These are phyloP conservation scores for Trametes cinnabarina DNA, from an alignment of 768 basidiomycete species.

Conservation along the genomic window DNA sequence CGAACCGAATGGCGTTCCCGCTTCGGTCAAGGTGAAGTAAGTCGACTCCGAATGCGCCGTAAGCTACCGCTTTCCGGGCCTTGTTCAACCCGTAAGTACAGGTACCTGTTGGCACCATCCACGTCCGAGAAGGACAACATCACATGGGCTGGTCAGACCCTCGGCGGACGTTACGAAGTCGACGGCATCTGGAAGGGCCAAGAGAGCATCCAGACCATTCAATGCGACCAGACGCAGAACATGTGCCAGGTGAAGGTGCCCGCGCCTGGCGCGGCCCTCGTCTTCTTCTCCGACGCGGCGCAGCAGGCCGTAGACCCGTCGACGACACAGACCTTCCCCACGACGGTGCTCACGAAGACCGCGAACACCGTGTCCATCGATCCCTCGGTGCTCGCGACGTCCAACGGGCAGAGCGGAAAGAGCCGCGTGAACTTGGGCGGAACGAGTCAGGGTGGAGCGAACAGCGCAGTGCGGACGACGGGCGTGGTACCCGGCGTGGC, in stretches of 20 bases:
- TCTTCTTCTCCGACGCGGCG: conserved; percentile 56
- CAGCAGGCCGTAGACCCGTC: conserved; percentile 36
- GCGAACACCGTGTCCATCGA: conserved; percentile 43
- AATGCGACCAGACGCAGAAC: conserved; percentile 53
- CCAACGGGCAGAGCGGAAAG: conserved; percentile 52
- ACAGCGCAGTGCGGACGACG: conserved; percentile 13
- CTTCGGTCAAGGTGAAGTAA: conserved; percentile 34
- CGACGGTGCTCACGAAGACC: conserved; percentile 45
- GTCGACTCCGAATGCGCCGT: too few species aligned
- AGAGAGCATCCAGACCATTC: conserved; percentile 53
- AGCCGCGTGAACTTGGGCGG: conserved; percentile 30
- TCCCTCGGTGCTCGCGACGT: conserved; percentile 51
- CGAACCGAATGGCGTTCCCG: conserved; percentile 33
- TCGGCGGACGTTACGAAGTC: conserved; percentile 56
- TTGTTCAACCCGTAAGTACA: background rate
- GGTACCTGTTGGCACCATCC: conserved; percentile 36
- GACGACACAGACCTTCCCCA: conserved; percentile 50
- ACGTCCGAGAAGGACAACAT: conserved; percentile 44
- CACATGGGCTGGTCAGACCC: conserved; percentile 58
- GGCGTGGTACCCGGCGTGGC: conserved; percentile 19
- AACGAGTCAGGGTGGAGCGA: conserved; percentile 27
- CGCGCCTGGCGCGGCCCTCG: conserved; percentile 72
- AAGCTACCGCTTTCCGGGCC: too few species aligned
- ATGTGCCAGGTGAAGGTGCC: conserved; percentile 60
- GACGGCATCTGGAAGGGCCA: conserved; percentile 66